A percentile compares a stretch with the other conserved stretches of the same genome.
These are phyloP conservation scores for Silene uniflora DNA, from an alignment of 148 eudicot genomes.

Conservation along the genomic window DNA sequence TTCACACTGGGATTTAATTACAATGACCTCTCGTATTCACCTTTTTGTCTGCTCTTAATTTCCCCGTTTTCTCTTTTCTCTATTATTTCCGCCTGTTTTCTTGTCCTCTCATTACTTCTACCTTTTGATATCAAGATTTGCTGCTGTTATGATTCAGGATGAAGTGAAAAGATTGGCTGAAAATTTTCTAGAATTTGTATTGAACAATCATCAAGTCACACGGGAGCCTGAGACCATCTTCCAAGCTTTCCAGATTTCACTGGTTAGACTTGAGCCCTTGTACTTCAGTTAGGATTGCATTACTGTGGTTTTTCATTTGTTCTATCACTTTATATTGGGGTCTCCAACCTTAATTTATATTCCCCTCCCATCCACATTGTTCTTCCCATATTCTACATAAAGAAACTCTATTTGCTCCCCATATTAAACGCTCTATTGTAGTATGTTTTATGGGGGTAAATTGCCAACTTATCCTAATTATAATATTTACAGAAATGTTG, in stretches of 20 bases:
- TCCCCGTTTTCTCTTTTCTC: not conserved
- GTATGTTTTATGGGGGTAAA: too few species aligned
- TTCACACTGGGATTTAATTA: not conserved
- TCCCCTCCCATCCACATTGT: not conserved
- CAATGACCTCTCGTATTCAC: not conserved
- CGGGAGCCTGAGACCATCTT: conserved; percentile 50
- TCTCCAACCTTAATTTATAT: not conserved
- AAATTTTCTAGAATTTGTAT: conserved; percentile 62
- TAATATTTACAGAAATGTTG: too few species aligned
- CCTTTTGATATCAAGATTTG: not conserved
- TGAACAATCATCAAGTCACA: conserved; percentile 55
- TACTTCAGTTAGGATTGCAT: not conserved
- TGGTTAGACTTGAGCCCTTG: conserved; percentile 41
- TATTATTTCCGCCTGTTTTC: too few species aligned
- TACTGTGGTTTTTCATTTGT: not conserved
- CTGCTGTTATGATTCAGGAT: conserved; percentile 47
- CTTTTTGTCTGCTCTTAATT: not conserved
- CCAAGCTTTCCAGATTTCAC: conserved; percentile 81
- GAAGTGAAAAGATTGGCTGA: conserved; percentile 43
- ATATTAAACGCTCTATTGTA: too few species aligned
- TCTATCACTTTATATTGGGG: not conserved
- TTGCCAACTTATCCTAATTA: too few species aligned
- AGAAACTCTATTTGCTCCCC: too few species aligned
- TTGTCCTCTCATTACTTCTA: too few species aligned
- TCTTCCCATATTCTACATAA: too few species aligned